Base-by-base conservation (phyloP, 192 early-diverging fungal genomes). In the Coemansia sp. region DNA sequence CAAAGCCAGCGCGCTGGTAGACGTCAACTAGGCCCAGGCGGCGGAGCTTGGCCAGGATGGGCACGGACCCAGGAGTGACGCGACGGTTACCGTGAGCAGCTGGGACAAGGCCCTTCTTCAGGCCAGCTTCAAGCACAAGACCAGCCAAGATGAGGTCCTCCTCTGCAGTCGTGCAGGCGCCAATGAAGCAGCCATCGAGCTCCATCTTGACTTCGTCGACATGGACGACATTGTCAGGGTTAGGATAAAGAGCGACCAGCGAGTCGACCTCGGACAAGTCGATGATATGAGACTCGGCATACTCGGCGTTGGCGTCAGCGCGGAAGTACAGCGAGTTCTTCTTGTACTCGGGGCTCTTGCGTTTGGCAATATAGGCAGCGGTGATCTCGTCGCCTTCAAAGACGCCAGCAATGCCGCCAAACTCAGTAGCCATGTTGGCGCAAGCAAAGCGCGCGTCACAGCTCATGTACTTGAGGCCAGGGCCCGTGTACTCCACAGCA, bases 351-450 rank as follows among this genome's bases (percentile, higher is more conserved):
- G 85, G 85, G 67, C 88, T 87, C 71, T 87, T 88, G 80, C 92
- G 87, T 80, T 89, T 86, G 65, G 84, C 77, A 69, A 91, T 82
- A 62, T 84, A 93, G 3, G 88, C 85, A 16, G 91, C 89, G 13
- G 89, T 93, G 65, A 84, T 84, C 83, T 88, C 85, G 62, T 91
- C 88, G 34, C 86, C 86, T 74, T 87, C 89, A 74, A 87, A 93
- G 63, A 92, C 91, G 48, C 91, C 91, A 53, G 91, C 91, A 77
- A 92, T 92, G 59, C 88, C 91, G 61, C 91, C 91, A 86, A 92
- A 92, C 76, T 92, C 91, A 59, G 91, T 92, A 65, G 88, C 85
- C 90, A 93, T 93, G 84, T 91, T 91, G 70, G 90, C 82, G 67
- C 90, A 86, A 23, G 90, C 89, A 68, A 93, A 91, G 48, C 91